These are phyloP conservation scores for Pochonia chlamydosporia DNA, from an alignment of 2,329 filamentous ascomycete species.

Conservation along the genomic window DNA sequence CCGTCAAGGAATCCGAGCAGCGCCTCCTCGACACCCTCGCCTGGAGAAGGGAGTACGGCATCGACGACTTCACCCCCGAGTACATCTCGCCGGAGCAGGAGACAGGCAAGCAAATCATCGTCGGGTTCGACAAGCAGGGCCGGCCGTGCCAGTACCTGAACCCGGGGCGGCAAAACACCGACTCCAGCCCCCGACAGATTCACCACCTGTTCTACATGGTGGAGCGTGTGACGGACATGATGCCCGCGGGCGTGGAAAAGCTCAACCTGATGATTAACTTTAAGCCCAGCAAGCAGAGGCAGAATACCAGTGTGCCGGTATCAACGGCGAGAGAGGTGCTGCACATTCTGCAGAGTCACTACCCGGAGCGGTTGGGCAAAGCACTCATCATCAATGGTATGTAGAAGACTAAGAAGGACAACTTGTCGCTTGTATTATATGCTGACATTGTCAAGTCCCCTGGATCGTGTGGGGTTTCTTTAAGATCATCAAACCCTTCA, in stretches of 20 bases:
- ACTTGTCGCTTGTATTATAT: not conserved
- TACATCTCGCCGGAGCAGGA: slow-evolving; percentile 92
- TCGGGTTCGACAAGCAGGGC: slow-evolving; percentile 80
- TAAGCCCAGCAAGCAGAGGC: slow-evolving; percentile 68
- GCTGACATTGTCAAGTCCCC: slow-evolving; percentile 60
- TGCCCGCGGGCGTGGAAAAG: slow-evolving; percentile 81
- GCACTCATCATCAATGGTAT: slow-evolving; percentile 84
- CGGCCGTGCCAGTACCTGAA: slow-evolving; percentile 89
- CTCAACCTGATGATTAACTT: slow-evolving; percentile 88
- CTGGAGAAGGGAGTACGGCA: slow-evolving; percentile 88
- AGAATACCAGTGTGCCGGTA: slow-evolving; percentile 67
- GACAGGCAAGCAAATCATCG: slow-evolving; percentile 88
- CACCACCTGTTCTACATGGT: slow-evolving; percentile 96
- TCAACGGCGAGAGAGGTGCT: slow-evolving; percentile 77
- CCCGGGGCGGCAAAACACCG: slow-evolving; percentile 88
- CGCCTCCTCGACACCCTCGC: slow-evolving; percentile 75
- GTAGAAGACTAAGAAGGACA: no score
- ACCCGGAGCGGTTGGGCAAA: slow-evolving; percentile 84
- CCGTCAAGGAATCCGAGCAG: slow-evolving; percentile 65
- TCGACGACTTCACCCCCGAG: slow-evolving; percentile 72
- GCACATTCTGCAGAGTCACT: slow-evolving; percentile 88
- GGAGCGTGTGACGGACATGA: slow-evolving; percentile 81
- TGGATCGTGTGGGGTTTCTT: slow-evolving; percentile 93
- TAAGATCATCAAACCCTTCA: slow-evolving; percentile 92
- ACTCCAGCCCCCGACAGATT: slow-evolving; percentile 77